phyloP scores from a whole-genome alignment of 306 rosid genomes.

The Hippophae gyantsensis region DNA sequence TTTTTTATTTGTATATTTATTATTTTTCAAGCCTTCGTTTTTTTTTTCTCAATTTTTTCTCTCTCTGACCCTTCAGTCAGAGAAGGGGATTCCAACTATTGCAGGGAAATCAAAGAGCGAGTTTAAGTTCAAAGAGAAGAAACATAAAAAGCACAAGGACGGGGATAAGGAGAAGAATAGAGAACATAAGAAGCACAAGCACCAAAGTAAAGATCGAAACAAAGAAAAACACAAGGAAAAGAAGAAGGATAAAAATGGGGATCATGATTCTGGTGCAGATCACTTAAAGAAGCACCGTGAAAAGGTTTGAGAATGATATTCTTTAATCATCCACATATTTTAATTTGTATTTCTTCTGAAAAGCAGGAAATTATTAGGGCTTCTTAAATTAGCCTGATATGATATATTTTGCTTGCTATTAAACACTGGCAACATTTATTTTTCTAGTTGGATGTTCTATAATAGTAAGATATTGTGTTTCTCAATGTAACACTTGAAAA shows the following conservation, averaged over 20 bases:
- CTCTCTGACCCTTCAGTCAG: conserved; percentile 36
- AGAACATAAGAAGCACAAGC: conserved; percentile 93
- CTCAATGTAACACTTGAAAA: too few species aligned
- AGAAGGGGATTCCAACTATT: conserved; percentile 80
- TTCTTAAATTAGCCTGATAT: not conserved
- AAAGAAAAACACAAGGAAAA: conserved; percentile 66
- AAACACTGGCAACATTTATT: too few species aligned
- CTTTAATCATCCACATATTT: conserved; percentile 8
- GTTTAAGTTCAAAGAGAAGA: conserved; percentile 83
- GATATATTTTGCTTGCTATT: not conserved
- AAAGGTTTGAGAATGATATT: conserved; percentile 49
- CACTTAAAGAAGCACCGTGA: conserved; percentile 87
- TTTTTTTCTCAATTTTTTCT: too few species aligned
- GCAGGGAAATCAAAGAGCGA: conserved; percentile 71
- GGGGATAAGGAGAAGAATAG: conserved; percentile 76
- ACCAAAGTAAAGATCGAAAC: conserved; percentile 55
- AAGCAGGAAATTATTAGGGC: not conserved
- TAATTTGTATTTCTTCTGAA: not conserved
- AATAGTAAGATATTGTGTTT: too few species aligned
- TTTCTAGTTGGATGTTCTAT: too few species aligned
- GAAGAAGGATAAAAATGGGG: conserved; percentile 77
- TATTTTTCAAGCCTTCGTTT: not conserved
- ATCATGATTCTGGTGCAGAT: conserved; percentile 75
- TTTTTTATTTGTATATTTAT: conserved; percentile 1
- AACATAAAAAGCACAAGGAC: conserved; percentile 82